phyloP scores from a whole-genome alignment of 768 basidiomycete genomes.

The Baorangia bicolor region DNA sequence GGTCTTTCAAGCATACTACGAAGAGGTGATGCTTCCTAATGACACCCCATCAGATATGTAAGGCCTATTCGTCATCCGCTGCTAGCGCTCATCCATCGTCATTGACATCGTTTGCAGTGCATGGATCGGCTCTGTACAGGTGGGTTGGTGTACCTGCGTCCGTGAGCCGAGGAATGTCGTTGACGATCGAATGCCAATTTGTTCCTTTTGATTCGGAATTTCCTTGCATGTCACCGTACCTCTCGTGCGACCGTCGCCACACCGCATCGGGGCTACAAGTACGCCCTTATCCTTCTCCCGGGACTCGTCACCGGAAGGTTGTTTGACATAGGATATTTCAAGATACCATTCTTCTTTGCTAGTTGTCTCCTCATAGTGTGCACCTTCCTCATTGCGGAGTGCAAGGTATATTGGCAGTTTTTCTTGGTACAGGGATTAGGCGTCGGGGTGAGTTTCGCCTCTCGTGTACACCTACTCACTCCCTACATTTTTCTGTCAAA shows the following conservation, averaged over 20 bases:
- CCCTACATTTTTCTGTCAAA: not conserved
- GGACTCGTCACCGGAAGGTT: slow-evolving; percentile 64
- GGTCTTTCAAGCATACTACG: slow-evolving; percentile 76
- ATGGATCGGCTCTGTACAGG: slow-evolving; percentile 82
- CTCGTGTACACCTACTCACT: not conserved
- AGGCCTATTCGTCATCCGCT: slow-evolving; percentile 7
- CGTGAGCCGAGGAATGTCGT: not conserved
- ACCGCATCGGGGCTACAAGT: slow-evolving; percentile 37
- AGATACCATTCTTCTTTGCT: slow-evolving; percentile 44
- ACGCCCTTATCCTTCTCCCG: slow-evolving; percentile 60
- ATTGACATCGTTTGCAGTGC: slow-evolving; percentile 43
- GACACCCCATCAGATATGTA: slow-evolving; percentile 66
- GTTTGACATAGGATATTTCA: slow-evolving; percentile 73
- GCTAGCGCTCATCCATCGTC: not conserved
- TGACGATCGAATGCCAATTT: not conserved
- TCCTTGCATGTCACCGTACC: not conserved
- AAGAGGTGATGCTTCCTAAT: slow-evolving; percentile 47
- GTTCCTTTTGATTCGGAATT: not conserved
- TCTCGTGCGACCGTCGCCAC: not conserved
- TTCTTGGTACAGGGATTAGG: slow-evolving; percentile 71
- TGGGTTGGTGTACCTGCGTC: slow-evolving; percentile 15
- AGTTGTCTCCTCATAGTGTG: slow-evolving; percentile 51
- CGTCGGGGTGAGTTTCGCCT: slow-evolving; percentile 49
- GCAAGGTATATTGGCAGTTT: slow-evolving; percentile 76
- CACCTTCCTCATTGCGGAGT: slow-evolving; percentile 69